Conservation (phyloP, 441 rosid genomes). For the Metrosideros polymorpha region DNA sequence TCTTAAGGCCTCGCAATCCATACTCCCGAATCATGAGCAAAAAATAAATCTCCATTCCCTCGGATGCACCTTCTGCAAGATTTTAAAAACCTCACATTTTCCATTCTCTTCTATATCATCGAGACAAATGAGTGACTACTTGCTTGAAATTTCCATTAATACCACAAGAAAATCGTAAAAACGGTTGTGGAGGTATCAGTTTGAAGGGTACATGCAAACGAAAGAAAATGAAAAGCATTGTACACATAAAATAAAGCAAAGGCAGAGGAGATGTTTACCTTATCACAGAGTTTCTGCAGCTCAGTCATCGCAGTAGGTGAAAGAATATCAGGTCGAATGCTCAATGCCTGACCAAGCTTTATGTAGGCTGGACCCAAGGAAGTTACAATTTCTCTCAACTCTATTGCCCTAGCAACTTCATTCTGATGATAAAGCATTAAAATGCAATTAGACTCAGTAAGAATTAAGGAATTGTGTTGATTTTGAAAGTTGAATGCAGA, state of each 20-base stretch:
- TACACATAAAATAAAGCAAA: not conserved
- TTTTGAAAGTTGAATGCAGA: not conserved
- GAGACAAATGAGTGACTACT: not conserved
- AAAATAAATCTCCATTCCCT: not conserved
- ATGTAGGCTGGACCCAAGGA: slow-evolving; percentile 97
- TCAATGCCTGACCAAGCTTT: slow-evolving; percentile 97
- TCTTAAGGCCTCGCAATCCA: not conserved
- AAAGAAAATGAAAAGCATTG: not conserved
- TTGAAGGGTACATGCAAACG: not conserved
- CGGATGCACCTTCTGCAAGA: not conserved
- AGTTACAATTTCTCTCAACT: slow-evolving; percentile 89
- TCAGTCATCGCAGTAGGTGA: slow-evolving; percentile 91
- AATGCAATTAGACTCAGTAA: not conserved
- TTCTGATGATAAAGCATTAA: slow-evolving; percentile 34
- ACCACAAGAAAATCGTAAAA: not conserved
- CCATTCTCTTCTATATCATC: not conserved
- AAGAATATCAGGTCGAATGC: slow-evolving; percentile 94
- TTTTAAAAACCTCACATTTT: not conserved
- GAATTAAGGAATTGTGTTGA: not conserved
- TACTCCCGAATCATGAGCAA: not conserved
- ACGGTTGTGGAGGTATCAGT: not conserved
- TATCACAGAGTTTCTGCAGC: slow-evolving; percentile 97
- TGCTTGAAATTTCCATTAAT: not conserved
- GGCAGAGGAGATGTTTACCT: slow-evolving; percentile 35
- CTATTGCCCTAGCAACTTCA: slow-evolving; percentile 96